Evolutionary conservation across 371 early-diverging fungal species (phyloP).

Genomic region (Lichtheimia ramosa): DNA sequence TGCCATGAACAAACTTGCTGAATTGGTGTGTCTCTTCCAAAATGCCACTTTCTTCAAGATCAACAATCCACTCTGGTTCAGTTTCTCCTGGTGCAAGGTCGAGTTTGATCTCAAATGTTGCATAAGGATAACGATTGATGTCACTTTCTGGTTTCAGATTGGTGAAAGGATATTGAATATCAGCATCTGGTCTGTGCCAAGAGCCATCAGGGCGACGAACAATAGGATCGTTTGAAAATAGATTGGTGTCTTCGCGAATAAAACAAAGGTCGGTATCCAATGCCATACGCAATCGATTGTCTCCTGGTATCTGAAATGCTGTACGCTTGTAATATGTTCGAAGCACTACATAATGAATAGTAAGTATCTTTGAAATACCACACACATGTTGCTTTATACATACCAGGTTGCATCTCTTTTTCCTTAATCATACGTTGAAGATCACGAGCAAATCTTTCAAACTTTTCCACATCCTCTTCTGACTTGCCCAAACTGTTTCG

Average conservation of each 20-base stretch:
- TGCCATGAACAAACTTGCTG: conserved; percentile 98
- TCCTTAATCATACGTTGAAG: conserved; percentile 76
- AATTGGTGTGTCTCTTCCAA: conserved; percentile 98
- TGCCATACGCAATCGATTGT: conserved; percentile 95
- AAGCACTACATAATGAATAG: conserved; percentile 20
- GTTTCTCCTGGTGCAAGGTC: conserved; percentile 86
- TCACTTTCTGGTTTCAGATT: conserved; percentile 71
- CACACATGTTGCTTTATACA: not conserved
- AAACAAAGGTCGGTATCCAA: conserved; percentile 98
- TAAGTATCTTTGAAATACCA: not conserved
- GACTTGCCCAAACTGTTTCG: conserved; percentile 70
- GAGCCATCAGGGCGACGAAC: conserved; percentile 69
- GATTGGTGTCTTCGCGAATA: conserved; percentile 91
- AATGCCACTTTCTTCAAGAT: conserved; percentile 87
- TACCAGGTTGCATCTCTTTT: conserved; percentile 39
- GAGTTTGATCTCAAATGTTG: conserved; percentile 98
- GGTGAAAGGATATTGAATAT: conserved; percentile 87
- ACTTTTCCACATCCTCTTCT: conserved; percentile 78
- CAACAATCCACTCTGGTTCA: conserved; percentile 94
- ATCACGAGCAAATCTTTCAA: conserved; percentile 75
- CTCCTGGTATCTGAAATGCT: conserved; percentile 99
- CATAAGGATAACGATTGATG: conserved; percentile 94
- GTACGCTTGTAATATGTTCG: conserved; percentile 98
- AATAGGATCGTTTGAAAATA: conserved; percentile 59
- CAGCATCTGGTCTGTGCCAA: conserved; percentile 94